Conservation (phyloP, 805 yeast species). For the Ogataea henricii region DNA sequence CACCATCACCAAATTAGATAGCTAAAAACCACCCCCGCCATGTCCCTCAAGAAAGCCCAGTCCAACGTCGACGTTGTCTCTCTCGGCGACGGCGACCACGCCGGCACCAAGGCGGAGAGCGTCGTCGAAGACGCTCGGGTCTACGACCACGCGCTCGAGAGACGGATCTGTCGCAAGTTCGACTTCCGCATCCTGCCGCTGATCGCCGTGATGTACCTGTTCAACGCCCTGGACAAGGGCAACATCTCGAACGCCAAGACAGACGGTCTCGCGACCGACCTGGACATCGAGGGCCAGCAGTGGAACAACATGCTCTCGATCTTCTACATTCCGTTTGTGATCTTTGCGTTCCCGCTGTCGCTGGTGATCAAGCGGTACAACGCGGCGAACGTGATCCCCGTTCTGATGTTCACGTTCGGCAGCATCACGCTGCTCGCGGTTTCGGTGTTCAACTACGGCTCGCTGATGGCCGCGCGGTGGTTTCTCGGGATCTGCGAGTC, state of each 20-base stretch:
- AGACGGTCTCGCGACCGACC: slow-evolving; percentile 44
- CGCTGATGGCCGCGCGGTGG: slow-evolving; percentile 38
- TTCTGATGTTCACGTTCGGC: slow-evolving; percentile 48
- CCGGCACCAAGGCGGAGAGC: neutral
- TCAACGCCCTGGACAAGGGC: slow-evolving; percentile 51
- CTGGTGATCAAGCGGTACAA: slow-evolving; percentile 42
- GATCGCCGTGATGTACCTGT: slow-evolving; percentile 47
- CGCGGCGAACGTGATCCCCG: slow-evolving; percentile 47
- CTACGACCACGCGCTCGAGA: slow-evolving; percentile 28
- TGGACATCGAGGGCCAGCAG: slow-evolving; percentile 42
- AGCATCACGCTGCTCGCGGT: slow-evolving; percentile 40
- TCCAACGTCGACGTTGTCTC: neutral
- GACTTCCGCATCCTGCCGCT: slow-evolving; percentile 47
- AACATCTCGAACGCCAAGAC: slow-evolving; percentile 53
- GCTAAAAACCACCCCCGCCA: neutral
- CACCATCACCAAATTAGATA: neutral
- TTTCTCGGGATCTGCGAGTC: slow-evolving; percentile 41
- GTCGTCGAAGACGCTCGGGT: slow-evolving; percentile 11
- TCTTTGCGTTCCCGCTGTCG: slow-evolving; percentile 47
- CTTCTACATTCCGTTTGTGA: slow-evolving; percentile 47
- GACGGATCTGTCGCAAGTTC: slow-evolving; percentile 41
- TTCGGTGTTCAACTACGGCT: slow-evolving; percentile 43
- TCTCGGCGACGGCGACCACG: no score
- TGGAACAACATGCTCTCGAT: slow-evolving; percentile 50
- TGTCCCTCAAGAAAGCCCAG: neutral